Percentiles rank a stretch among this genome's conserved stretches.
Conservation (phyloP, 2,329 filamentous ascomycete genomes). For the Trichoderma gracile region DNA sequence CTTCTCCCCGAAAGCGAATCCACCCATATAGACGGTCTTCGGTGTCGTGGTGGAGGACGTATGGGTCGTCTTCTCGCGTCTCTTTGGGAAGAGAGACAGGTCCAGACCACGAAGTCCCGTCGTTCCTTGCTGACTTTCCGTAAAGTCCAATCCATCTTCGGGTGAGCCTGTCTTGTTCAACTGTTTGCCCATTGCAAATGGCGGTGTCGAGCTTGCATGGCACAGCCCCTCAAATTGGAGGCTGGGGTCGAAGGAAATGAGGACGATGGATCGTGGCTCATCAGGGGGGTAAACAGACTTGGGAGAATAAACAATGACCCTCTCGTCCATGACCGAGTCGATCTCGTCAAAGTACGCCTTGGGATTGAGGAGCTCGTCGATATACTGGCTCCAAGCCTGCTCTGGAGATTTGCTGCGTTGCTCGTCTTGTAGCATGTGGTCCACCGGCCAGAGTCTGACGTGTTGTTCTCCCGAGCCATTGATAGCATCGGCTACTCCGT, state of each 20-base stretch:
- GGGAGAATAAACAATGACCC: slow-evolving; percentile 48
- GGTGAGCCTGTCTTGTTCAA: too few species aligned
- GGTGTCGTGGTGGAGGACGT: slow-evolving; percentile 8
- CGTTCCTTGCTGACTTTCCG: background rate
- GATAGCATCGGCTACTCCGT: background rate
- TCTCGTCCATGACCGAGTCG: slow-evolving; percentile 49
- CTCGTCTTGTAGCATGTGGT: background rate
- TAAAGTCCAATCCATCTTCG: background rate
- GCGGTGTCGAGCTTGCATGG: slow-evolving; percentile 20
- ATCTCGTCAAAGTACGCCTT: slow-evolving; percentile 38
- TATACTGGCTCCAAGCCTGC: slow-evolving; percentile 21
- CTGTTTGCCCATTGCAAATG: background rate
- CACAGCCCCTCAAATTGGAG: slow-evolving; percentile 31
- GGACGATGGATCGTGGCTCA: slow-evolving; percentile 30
- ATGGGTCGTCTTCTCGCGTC: background rate
- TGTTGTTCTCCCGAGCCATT: slow-evolving; percentile 2
- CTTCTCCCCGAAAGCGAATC: background rate
- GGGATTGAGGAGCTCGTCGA: slow-evolving; percentile 42
- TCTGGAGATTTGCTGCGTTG: slow-evolving; percentile 19
- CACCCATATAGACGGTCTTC: background rate
- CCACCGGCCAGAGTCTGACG: slow-evolving; percentile 33
- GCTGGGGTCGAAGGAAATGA: slow-evolving; percentile 37
- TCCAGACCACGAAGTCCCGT: slow-evolving; percentile 14
- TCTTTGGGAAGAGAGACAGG: background rate
- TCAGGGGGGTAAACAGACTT: slow-evolving; percentile 23